Evolutionary conservation across 306 rosid genomes (phyloP).

Genomic region (Sicyos edulis): DNA sequence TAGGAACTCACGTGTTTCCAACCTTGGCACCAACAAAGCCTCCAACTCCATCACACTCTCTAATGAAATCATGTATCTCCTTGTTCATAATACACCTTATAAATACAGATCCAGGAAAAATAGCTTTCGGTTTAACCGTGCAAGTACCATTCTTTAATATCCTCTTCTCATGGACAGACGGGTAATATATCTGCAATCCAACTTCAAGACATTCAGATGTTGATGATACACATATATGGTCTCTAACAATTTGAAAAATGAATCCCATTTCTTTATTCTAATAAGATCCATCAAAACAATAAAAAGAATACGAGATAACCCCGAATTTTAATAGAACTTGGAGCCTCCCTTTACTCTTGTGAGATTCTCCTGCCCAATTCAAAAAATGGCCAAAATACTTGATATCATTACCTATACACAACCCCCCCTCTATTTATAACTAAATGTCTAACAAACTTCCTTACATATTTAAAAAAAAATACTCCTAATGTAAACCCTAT

Average conservation of each 20-base stretch:
- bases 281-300: no score
- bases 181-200: conserved; percentile 64
- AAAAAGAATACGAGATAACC: no score
- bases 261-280: conserved; percentile 9
- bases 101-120: conserved; percentile 74
- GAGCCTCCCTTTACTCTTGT: no score
- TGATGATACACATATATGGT: background rate
- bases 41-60: conserved; percentile 69
- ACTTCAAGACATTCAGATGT: conserved; percentile 17
- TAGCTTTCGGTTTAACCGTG: conserved; percentile 52
- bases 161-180: conserved; percentile 57
- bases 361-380: no score
- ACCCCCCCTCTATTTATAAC: no score
- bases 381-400: no score
- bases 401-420: no score
- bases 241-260: background rate
- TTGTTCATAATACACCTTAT: conserved; percentile 67
- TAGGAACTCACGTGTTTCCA: conserved; percentile 72
- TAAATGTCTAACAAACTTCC: no score
- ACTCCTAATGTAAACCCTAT: no score
- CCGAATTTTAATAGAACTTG: no score
- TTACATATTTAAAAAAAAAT: no score
- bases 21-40: conserved; percentile 78
- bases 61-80: conserved; percentile 71
- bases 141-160: conserved; percentile 61